Evolutionary conservation across 805 yeast species (phyloP), one percentile per base, ranked within the genome.

Genomic region (Saccharomycopsis fodiens): DNA sequence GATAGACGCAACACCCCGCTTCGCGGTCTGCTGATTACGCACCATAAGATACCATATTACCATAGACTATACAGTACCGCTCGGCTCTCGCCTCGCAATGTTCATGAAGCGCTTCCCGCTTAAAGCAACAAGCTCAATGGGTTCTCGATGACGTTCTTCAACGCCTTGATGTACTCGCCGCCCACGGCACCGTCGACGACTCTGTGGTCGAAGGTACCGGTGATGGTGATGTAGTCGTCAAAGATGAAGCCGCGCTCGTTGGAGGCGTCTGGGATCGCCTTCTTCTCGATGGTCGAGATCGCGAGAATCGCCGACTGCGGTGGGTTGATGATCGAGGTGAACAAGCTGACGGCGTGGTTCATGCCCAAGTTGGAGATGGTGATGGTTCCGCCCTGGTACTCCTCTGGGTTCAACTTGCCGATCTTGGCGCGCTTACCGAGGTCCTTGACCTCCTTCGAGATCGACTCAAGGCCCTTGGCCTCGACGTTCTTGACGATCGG

Each of bases 311-410:
- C 81, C 42, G 89, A 75, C 70, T 91, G 98, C 45, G 99, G 99
- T 52, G 96, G 97, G 78, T 93, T 93, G 66, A 93, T 82, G 68
- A 93, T 93, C 31, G 98, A 91, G 25, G 98, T 91, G 79, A 93
- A 93, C 63, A 83, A 61, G 54, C 79, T 74, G 39, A 91, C 97
- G 46, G 98, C 97, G 48, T 71, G 78, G 79, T 93, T 93, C 98
- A 93, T 93, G 64, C 99, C 99, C 75, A 93, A 74, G 82, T 93
- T 93, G 55, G 97, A 93, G 62, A 93, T 91, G 65, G 97, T 88
- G 67, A 93, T 86, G 57, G 98, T 89, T 63, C 99, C 99, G 59
- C 99, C 99, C 76, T 87, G 96, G 82, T 85, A 93, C 72, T 93
- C 98, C 67, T 87, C 95, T 53, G 99, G 99, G 55, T 69, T 62